phyloP scores from a whole-genome alignment of 331 rosid genomes.

The Dryas integrifolia region DNA sequence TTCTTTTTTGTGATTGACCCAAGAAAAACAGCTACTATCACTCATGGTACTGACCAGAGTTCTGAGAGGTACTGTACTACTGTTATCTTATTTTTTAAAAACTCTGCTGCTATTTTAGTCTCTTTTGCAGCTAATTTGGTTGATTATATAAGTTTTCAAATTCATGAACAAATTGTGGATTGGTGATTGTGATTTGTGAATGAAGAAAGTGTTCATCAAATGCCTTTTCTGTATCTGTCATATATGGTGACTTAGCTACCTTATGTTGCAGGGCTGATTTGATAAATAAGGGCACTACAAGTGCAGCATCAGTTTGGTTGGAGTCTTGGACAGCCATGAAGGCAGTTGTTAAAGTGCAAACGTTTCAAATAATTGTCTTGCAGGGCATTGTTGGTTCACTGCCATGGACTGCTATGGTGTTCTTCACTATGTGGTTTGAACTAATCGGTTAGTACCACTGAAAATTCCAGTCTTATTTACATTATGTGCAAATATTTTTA shows the following conservation, averaged over 20 bases:
- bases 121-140: not conserved
- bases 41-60: constrained; percentile 16
- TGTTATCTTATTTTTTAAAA: not conserved
- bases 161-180: constrained; percentile 6
- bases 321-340: constrained; percentile 82
- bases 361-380: constrained; percentile 84
- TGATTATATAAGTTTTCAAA: constrained; percentile 1
- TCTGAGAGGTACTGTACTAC: constrained; percentile 30
- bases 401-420: constrained; percentile 99
- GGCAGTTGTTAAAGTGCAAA: constrained; percentile 66
- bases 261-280: constrained; percentile 49
- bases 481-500: too few species aligned
- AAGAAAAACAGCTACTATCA: constrained; percentile 31
- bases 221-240: too few species aligned
- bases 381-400: constrained; percentile 89
- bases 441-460: constrained; percentile 60
- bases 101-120: too few species aligned
- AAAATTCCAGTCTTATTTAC: not conserved
- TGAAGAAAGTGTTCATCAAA: not conserved
- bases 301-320: constrained; percentile 58
- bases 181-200: not conserved
- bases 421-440: constrained; percentile 99
- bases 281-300: constrained; percentile 42
- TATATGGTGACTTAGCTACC: constrained; percentile 22
- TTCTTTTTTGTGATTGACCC: constrained; percentile 74